Evolutionary conservation across 2,329 filamentous ascomycete genomes (phyloP), one percentile per base, ranked within the genome.

Genomic region (Torrubiella hemipterigena): DNA sequence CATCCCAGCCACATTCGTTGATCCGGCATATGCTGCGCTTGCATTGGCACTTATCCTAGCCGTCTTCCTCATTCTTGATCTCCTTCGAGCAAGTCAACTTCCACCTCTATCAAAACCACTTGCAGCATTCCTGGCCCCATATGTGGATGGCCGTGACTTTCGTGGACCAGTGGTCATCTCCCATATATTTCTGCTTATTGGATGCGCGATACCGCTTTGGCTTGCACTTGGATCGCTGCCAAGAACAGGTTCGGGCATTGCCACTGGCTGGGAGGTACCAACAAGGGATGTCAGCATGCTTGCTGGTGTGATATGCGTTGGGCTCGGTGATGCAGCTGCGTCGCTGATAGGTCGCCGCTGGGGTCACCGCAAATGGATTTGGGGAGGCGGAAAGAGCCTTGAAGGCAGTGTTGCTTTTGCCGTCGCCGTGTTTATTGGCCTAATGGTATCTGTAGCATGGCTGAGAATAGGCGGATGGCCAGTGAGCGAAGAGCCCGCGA

Each of bases 161-260:
- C 76, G 87, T 19, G 91, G 91, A 0, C 91, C 91, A 0, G 87
- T 98, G 17, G 89, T 98, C 26, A 81, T 98, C 31, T 93, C 82
- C 1, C 91, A 96, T 52, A 93, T 98, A 30, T 98, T 98, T 50
- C 67, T 98, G 9, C 70, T 96, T 5, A 85, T 96, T 32, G 91
- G 91, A 21, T 96, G 91, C 45, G 89, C 89, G 7, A 87, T 96
- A 5, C 91, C 91, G 0, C 69, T 96, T 3, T 96, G 91, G 91
- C 67, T 95, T 3, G 81, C 77, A 4, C 67, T 95, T 10, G 83
- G 82, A 1, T 76, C 79, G 1, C 60, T 83, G 0, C 58, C 71
- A 0, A 69, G 81, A 4, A 58, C 49, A 0, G 75, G 70, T 2
- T 47, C 58, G 0, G 65, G 55, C 8, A 69, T 69, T 16, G 73